Conservation (phyloP, 1,284 basidiomycete species). For the Trametes hirsuta region DNA sequence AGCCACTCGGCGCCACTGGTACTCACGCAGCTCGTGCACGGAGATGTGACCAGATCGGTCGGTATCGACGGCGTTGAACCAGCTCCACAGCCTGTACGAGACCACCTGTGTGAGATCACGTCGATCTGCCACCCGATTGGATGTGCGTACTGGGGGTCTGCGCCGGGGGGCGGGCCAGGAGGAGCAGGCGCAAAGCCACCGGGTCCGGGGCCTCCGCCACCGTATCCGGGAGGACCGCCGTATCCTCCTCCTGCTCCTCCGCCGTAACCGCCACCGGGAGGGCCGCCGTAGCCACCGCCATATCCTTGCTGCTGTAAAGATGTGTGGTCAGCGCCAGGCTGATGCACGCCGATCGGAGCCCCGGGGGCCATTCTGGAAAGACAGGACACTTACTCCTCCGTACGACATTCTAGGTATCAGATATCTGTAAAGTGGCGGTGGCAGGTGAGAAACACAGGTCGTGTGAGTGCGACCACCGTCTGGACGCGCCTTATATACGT, state of each 20-base stretch:
- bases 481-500: neutral
- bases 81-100: constrained; percentile 63
- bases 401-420: neutral
- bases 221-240: constrained; percentile 30
- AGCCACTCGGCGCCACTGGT: neutral
- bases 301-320: constrained; percentile 9
- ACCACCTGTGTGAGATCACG: neutral
- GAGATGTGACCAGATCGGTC: constrained; percentile 72
- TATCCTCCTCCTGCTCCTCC: constrained; percentile 31
- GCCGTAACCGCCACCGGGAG: constrained; percentile 34
- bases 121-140: neutral
- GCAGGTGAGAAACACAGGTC: neutral
- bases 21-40: constrained; percentile 68
- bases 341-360: neutral
- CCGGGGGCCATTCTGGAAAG: neutral
- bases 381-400: neutral
- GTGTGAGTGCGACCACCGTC: neutral
- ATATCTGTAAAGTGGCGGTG: neutral
- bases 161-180: constrained; percentile 59
- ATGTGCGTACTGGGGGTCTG: constrained; percentile 64
- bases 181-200: constrained; percentile 46
- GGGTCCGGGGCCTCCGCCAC: constrained; percentile 37
- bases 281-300: constrained; percentile 38
- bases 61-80: constrained; percentile 73
- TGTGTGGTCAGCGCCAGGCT: neutral